Percentiles rank a stretch among this genome's conserved stretches.
phyloP scores from a whole-genome alignment of 2,329 filamentous ascomycete genomes.

The Botrytis pseudocinerea region DNA sequence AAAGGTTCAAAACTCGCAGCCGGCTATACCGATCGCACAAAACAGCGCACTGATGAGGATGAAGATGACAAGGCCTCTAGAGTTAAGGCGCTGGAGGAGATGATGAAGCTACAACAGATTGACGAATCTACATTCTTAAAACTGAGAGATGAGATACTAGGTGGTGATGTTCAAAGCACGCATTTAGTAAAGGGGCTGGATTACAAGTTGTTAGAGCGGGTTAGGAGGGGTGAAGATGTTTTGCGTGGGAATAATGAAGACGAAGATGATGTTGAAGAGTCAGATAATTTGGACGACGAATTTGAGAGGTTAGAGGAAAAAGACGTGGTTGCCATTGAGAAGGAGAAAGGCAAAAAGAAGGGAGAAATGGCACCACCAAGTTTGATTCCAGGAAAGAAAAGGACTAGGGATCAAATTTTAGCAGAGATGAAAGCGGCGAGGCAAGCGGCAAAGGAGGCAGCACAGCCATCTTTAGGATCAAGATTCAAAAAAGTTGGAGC shows the following conservation, averaged over 20 bases:
- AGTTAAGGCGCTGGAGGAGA: conserved; percentile 77
- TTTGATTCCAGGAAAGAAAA: conserved; percentile 57
- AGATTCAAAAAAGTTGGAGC: conserved; percentile 66
- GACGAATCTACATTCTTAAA: conserved; percentile 76
- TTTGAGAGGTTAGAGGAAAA: conserved; percentile 58
- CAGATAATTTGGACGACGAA: conserved; percentile 63
- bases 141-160: conserved; percentile 73
- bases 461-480: conserved; percentile 54
- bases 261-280: conserved; percentile 30
- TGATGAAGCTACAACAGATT: conserved; percentile 80
- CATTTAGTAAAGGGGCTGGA: conserved; percentile 93
- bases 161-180: conserved; percentile 76
- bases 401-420: conserved; percentile 65
- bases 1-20: conserved; percentile 78
- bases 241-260: conserved; percentile 37
- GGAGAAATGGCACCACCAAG: conserved; percentile 58
- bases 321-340: conserved; percentile 55
- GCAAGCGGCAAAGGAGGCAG: conserved; percentile 55
- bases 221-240: conserved; percentile 54
- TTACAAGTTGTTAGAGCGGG: conserved; percentile 72
- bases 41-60: conserved; percentile 55
- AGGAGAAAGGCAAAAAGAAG: conserved; percentile 53
- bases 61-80: conserved; percentile 60
- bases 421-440: conserved; percentile 66
- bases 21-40: conserved; percentile 83